Conservation (phyloP, 495 filamentous ascomycete genomes). For the Glutinoglossum americanum region DNA sequence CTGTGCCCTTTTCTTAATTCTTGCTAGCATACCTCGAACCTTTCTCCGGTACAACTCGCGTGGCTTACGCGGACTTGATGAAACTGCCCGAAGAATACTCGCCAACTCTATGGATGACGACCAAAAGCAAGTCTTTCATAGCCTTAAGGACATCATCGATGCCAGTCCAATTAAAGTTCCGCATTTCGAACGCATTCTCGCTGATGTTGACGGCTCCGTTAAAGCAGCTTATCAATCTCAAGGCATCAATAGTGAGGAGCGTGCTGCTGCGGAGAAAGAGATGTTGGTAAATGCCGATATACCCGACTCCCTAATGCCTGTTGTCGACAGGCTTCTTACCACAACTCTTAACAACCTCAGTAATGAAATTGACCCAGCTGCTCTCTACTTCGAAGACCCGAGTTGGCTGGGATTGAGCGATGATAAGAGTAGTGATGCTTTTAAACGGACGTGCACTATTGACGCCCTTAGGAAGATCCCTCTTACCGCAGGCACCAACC, state of each 20-base stretch:
- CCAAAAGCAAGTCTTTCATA: conserved; percentile 11
- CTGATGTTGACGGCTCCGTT: conserved; percentile 14
- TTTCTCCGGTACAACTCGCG: conserved; percentile 16
- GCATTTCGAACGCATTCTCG: conserved; percentile 17
- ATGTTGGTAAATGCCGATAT: conserved; percentile 17
- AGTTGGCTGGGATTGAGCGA: conserved; percentile 18
- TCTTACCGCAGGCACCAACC: conserved; percentile 6
- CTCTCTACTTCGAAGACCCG: conserved; percentile 17
- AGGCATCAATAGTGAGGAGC: conserved; percentile 11
- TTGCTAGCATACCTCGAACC: conserved; percentile 13
- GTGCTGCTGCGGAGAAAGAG: conserved; percentile 12
- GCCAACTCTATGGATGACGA: conserved; percentile 8
- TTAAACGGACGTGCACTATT: conserved; percentile 9
- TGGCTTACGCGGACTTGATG: conserved; percentile 11
- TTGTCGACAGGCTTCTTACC: conserved; percentile 11
- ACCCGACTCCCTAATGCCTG: conserved; percentile 10
- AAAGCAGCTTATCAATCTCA: conserved; percentile 12
- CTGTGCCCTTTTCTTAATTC: conserved; percentile 15
- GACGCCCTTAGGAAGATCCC: conserved; percentile 17
- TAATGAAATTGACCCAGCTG: conserved; percentile 16
- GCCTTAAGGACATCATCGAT: conserved; percentile 14
- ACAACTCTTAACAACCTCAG: conserved; percentile 9
- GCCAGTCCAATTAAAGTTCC: conserved; percentile 13
- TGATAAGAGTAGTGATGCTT: conserved; percentile 11
- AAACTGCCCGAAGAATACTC: conserved; percentile 9